A percentile compares a stretch with the other conserved stretches of the same genome.
phyloP scores from a whole-genome alignment of 495 filamentous ascomycete species.

The Podospora sp. region DNA sequence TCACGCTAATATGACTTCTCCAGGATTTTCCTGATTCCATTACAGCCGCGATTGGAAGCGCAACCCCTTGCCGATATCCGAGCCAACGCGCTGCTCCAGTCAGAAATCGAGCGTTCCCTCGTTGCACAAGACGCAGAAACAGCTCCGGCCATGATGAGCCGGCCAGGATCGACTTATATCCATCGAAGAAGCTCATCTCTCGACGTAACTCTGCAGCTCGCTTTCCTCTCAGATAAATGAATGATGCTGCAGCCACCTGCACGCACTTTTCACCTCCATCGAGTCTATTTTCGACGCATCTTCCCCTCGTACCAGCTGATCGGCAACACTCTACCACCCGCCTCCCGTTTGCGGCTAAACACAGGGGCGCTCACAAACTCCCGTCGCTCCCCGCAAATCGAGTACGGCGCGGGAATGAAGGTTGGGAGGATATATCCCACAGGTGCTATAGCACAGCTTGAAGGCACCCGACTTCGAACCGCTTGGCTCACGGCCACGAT shows the following conservation, averaged over 20 bases:
- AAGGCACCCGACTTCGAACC: background rate
- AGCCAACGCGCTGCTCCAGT: background rate
- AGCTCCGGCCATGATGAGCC: background rate
- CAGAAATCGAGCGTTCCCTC: background rate
- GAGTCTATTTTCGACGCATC: background rate
- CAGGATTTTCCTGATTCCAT: background rate
- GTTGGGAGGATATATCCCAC: constrained; percentile 6
- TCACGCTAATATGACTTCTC: background rate
- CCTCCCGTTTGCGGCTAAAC: constrained; percentile 7
- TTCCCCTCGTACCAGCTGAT: constrained; percentile 8
- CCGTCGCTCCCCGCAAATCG: constrained; percentile 2
- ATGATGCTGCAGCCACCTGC: background rate
- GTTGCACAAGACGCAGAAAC: background rate
- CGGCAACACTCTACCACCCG: constrained; percentile 4
- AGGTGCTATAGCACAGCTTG: background rate
- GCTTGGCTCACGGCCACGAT: background rate
- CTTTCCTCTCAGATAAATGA: constrained; percentile 1
- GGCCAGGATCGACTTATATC: background rate
- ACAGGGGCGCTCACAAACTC: background rate
- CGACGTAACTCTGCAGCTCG: constrained; percentile 12
- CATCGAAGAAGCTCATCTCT: background rate
- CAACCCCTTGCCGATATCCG: background rate
- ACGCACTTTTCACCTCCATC: background rate
- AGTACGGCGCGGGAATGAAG: background rate
- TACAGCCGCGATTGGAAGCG: background rate